Base-by-base conservation (phyloP, 305 asterid species). In the Fraxinus sp. region DNA sequence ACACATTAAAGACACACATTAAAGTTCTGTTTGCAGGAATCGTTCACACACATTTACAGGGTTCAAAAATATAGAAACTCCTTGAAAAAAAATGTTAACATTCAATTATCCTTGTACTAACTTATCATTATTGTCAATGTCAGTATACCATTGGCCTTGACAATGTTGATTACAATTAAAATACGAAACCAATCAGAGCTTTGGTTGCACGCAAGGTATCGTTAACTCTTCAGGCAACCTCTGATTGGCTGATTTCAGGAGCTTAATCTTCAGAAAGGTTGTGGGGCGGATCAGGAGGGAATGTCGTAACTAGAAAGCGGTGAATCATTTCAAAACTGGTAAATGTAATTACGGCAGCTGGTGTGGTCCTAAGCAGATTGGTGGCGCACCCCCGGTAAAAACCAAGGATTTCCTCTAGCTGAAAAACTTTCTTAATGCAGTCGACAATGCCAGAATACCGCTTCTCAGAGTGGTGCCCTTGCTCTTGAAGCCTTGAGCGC, bases 321-420 rank as follows among this genome's bases (percentile, higher is more conserved):
- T 95, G 99, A 81, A 95, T 95, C 97, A 93, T 93, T 87, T 95
- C 99, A 74, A 94, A 95, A 85, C 98, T 95, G 82, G 99, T 95
- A 77, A 95, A 95, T 7, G 99, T 95, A 77, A 95, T 95, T n/a
- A 92, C 98, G 72, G 98, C 97, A 74, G 98, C 98, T 16, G 98
- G 98, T 35, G 98, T 95, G 57, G 98, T 94, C 83, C 99, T 88
- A 79, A 95, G 85, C 71, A 95, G 90, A 82, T 95, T 95, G 82
- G 93, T 93, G 57, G 97, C 97, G 89, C 98, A 95, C 3, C 98
- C 98, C 30, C 97, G 91, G 85, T 94, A 95, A 85, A 94, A 95
- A 79, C 98, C 98, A 30, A 90, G 52, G 72, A 93, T 76, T 13
- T 97, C 99, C 28, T 95, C 98, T 84, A 88, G 90, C 88, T 89